These are phyloP conservation scores for Fusarium mexicanum DNA, from an alignment of 2,329 filamentous ascomycete species.

Conservation along the genomic window DNA sequence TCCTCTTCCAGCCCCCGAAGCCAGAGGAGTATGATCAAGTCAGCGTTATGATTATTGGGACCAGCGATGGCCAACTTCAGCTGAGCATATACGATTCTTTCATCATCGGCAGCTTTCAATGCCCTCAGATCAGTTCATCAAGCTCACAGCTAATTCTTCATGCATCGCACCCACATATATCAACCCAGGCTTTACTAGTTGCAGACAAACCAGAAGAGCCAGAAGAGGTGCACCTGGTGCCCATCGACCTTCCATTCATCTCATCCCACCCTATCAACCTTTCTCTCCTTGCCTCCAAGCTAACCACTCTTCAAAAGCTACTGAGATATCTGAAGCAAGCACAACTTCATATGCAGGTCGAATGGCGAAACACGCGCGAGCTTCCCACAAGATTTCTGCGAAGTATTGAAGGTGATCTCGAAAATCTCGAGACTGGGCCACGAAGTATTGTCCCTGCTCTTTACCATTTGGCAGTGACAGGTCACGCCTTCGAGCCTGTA, in stretches of 20 bases:
- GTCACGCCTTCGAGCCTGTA: slow-evolving; percentile 78
- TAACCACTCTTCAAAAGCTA: slow-evolving; percentile 87
- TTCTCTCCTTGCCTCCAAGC: slow-evolving; percentile 84
- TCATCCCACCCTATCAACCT: slow-evolving; percentile 81
- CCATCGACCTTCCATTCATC: slow-evolving; percentile 85
- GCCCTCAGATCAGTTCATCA: slow-evolving; percentile 50
- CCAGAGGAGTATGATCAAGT: slow-evolving; percentile 77
- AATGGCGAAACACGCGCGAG: slow-evolving; percentile 85
- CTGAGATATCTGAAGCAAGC: slow-evolving; percentile 86
- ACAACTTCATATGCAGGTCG: slow-evolving; percentile 79
- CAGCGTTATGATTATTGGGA: slow-evolving; percentile 81
- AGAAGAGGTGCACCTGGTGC: slow-evolving; percentile 65
- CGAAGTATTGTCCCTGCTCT: slow-evolving; percentile 76
- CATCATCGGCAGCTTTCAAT: slow-evolving; percentile 73
- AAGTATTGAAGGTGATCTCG: slow-evolving; percentile 79
- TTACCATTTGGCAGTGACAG: slow-evolving; percentile 86
- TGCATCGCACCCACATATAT: slow-evolving; percentile 75
- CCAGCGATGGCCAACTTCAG: slow-evolving; percentile 75
- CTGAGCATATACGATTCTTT: slow-evolving; percentile 89
- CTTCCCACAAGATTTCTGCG: slow-evolving; percentile 81
- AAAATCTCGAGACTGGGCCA: slow-evolving; percentile 65
- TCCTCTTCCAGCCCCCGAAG: slow-evolving; percentile 71
- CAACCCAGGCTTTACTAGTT: slow-evolving; percentile 80
- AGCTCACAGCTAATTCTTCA: slow-evolving; percentile 62
- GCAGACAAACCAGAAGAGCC: slow-evolving; percentile 48